Conservation (phyloP, 352 stramenopile genomes). For the Phytopythium boreale region DNA sequence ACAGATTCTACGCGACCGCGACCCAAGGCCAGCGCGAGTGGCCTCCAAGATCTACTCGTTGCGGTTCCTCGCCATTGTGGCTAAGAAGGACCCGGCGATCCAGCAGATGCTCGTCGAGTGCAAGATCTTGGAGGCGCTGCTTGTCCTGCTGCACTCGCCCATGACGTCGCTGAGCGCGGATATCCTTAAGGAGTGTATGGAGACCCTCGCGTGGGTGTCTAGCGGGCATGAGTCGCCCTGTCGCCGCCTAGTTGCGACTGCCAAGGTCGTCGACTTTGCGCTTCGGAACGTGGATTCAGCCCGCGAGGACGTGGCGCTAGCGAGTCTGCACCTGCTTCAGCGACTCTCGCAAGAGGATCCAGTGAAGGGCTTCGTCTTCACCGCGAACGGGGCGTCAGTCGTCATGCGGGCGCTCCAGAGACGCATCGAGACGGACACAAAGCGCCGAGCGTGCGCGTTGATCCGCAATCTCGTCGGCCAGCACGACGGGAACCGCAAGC, state of each 20-base stretch:
- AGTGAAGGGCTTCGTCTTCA: constrained; percentile 39
- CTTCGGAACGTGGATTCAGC: constrained; percentile 39
- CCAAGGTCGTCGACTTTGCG: constrained; percentile 49
- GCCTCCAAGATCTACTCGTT: constrained; percentile 38
- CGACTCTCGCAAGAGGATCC: constrained; percentile 34
- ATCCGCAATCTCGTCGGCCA: constrained; percentile 45
- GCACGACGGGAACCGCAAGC: constrained; percentile 44
- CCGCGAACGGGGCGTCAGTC: constrained; percentile 22
- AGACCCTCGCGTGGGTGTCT: constrained; percentile 55
- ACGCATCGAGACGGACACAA: constrained; percentile 17
- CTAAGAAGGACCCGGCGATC: constrained; percentile 39
- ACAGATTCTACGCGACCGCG: constrained; percentile 33
- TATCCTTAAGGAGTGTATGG: constrained; percentile 39
- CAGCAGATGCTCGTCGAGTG: constrained; percentile 55
- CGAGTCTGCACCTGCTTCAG: constrained; percentile 58
- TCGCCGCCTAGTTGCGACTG: constrained; percentile 33
- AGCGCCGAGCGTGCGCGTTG: constrained; percentile 32
- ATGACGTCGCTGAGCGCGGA: constrained; percentile 26
- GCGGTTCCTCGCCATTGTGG: constrained; percentile 34
- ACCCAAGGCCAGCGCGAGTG: constrained; percentile 13
- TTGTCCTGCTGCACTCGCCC: constrained; percentile 48
- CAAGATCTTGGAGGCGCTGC: constrained; percentile 42
- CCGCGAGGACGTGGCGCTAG: constrained; percentile 23
- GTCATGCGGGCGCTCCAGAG: constrained; percentile 51
- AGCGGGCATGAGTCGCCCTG: constrained; percentile 30